A percentile compares a stretch with the other conserved stretches of the same genome.
These are phyloP conservation scores for Boletus barrowsii DNA, from an alignment of 768 basidiomycete species.

Conservation along the genomic window DNA sequence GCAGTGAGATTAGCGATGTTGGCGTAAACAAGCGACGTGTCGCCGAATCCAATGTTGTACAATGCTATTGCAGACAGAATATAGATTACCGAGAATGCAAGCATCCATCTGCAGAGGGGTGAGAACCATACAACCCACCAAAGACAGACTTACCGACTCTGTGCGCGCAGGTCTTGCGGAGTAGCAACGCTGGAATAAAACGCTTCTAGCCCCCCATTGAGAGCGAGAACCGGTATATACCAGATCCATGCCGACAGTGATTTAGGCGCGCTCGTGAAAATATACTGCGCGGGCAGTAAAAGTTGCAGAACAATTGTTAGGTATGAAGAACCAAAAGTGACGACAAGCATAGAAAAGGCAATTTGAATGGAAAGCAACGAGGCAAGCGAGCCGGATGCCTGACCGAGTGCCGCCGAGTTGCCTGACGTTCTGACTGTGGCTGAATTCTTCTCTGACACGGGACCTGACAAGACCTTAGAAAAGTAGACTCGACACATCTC, in stretches of 20 bases:
- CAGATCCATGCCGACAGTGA: slow-evolving; percentile 80
- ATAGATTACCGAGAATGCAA: slow-evolving; percentile 69
- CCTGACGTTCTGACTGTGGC: background rate
- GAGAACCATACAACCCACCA: background rate
- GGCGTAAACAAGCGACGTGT: slow-evolving; percentile 70
- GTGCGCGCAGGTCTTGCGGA: slow-evolving; percentile 59
- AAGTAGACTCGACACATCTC: slow-evolving; percentile 90
- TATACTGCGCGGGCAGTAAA: slow-evolving; percentile 68
- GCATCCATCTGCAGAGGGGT: slow-evolving; percentile 59
- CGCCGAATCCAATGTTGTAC: slow-evolving; percentile 52
- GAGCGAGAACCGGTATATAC: slow-evolving; percentile 85
- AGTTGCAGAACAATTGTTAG: slow-evolving; percentile 65
- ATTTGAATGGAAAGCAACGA: slow-evolving; percentile 66
- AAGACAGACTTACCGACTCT: slow-evolving; percentile 52
- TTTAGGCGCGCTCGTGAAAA: slow-evolving; percentile 71
- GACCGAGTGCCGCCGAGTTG: slow-evolving; percentile 21
- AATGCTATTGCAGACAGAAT: slow-evolving; percentile 49
- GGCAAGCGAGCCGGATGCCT: slow-evolving; percentile 51
- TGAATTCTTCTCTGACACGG: slow-evolving; percentile 5
- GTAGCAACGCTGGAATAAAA: slow-evolving; percentile 80
- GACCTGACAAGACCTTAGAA: slow-evolving; percentile 54
- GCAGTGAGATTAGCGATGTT: slow-evolving; percentile 66
- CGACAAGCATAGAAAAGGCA: slow-evolving; percentile 63
- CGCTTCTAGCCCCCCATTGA: slow-evolving; percentile 91
- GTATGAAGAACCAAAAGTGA: slow-evolving; percentile 74